Base-by-base conservation (phyloP, 2,329 filamentous ascomycete species). In the Colletotrichum navitas region DNA sequence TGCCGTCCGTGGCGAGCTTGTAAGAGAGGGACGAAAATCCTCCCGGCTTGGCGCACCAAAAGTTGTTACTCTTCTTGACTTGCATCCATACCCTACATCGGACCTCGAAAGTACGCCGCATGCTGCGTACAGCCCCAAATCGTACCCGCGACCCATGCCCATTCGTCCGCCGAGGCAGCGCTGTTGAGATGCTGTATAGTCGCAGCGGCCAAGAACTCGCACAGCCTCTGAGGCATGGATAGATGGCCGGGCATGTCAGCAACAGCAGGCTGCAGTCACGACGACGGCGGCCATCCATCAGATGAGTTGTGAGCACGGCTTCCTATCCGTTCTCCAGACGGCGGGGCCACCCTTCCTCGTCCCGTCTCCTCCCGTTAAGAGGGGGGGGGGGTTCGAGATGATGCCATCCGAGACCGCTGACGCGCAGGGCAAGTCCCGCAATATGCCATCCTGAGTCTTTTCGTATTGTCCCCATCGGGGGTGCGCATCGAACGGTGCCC, bases 341-440 rank as follows among this genome's bases (percentile, higher is more conserved):
- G 8, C 7, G 10, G 36, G 58, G 14, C 16, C 12, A 18, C 8
- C 29, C 29, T 32, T 21, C 16, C 51, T 29, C 34, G 21, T 36
- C 60, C 60, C 59, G 34, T 62, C 32, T 62, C 32, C 8, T 52
- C 59, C 8, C n/a, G 14, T 7, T 6, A 45, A 7, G 11, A 34
- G n/a, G n/a, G n/a, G 29, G 4, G 29, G 29, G 56, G 45, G 47
- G 58, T 55, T 49, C 58, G 32, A 67, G 21, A 14, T 39, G 21
- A 14, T 39, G 32, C 51, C 10, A 18, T 26, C 39, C 12, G 34
- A 36, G 34, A 36, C 11, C 11, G 34, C 34, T 3, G 34, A 21
- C 36, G 12, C 36, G 36, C 36, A 39, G 12, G n/a, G n/a, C n/a
- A n/a, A n/a, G n/a, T n/a, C n/a, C n/a, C n/a, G n/a, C n/a, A n/a